Conservation (phyloP, 2,329 filamentous ascomycete species). For the Didymella lethalis region DNA sequence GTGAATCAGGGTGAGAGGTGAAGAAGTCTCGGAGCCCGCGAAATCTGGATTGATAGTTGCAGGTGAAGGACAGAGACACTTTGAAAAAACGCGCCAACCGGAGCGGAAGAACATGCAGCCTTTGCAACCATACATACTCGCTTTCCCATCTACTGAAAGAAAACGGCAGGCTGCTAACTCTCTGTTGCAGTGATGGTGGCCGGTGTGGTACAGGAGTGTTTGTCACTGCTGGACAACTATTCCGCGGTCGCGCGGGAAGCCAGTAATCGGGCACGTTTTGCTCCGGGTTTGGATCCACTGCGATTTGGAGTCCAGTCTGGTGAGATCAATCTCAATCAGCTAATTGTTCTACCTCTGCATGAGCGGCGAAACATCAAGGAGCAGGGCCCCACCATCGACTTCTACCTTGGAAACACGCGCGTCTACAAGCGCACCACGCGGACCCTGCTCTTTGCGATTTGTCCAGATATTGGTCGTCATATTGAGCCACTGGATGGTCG, state of each 20-base stretch:
- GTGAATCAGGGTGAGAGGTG: background rate
- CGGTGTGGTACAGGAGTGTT: constrained; percentile 6
- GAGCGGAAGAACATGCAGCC: constrained; percentile 6
- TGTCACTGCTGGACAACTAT: background rate
- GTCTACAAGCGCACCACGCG: background rate
- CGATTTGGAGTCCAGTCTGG: background rate
- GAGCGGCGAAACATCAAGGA: background rate
- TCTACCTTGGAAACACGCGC: background rate
- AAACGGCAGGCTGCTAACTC: background rate
- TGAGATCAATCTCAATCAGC: background rate
- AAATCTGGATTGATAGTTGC: background rate
- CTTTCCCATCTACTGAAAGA: background rate
- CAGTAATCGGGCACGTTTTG: background rate
- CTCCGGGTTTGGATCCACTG: background rate
- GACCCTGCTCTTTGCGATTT: background rate
- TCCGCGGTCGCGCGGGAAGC: background rate
- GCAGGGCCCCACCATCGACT: background rate
- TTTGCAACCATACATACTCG: background rate
- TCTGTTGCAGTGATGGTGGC: background rate
- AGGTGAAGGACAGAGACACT: background rate
- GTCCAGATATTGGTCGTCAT: background rate
- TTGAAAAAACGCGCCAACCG: background rate
- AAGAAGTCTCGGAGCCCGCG: background rate
- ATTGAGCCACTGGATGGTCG: background rate
- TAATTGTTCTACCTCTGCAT: background rate